A percentile compares a stretch with the other conserved stretches of the same genome.
Conservation (phyloP, 169 alveolate species). For the Babesia gibsoni region DNA sequence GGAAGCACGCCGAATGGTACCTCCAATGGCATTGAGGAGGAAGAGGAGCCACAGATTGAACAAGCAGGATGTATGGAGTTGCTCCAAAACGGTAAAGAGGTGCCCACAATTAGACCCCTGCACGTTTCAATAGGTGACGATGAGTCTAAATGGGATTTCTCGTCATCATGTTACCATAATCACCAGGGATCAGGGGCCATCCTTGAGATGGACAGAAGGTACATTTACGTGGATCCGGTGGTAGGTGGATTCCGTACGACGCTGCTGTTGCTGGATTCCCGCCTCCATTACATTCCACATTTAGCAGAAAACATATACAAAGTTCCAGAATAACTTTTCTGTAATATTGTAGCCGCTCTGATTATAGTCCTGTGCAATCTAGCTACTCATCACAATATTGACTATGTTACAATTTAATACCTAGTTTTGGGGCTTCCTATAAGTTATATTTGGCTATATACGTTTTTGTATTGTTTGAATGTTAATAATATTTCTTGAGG, state of each 20-base stretch:
- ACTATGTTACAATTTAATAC: too few relatives aligned
- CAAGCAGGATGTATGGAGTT: background rate
- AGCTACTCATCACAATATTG: too few relatives aligned
- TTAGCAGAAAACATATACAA: slow-evolving; percentile 5
- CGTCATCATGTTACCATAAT: slow-evolving; percentile 1
- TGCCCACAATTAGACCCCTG: slow-evolving; percentile 16
- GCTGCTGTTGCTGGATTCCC: slow-evolving; percentile 15
- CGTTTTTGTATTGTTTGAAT: too few relatives aligned
- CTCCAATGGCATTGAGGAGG: slow-evolving; percentile 20
- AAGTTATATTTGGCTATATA: too few relatives aligned
- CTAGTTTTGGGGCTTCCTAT: too few relatives aligned
- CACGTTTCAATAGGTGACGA: background rate
- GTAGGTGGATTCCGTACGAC: slow-evolving; percentile 39
- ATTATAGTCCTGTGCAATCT: too few relatives aligned
- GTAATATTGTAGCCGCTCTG: background rate
- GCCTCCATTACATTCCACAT: slow-evolving; percentile 35
- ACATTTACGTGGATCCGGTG: slow-evolving; percentile 43
- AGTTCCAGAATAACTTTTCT: background rate
- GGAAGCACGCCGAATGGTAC: background rate
- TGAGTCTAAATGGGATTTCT: background rate
- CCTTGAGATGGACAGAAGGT: background rate
- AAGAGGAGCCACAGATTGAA: slow-evolving; percentile 15
- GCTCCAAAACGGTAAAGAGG: slow-evolving; percentile 9
- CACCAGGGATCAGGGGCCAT: slow-evolving; percentile 53
- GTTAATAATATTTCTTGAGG: too few relatives aligned